Base-by-base conservation (phyloP, 345 rosid genomes). In the Stellera chamaejasme region DNA sequence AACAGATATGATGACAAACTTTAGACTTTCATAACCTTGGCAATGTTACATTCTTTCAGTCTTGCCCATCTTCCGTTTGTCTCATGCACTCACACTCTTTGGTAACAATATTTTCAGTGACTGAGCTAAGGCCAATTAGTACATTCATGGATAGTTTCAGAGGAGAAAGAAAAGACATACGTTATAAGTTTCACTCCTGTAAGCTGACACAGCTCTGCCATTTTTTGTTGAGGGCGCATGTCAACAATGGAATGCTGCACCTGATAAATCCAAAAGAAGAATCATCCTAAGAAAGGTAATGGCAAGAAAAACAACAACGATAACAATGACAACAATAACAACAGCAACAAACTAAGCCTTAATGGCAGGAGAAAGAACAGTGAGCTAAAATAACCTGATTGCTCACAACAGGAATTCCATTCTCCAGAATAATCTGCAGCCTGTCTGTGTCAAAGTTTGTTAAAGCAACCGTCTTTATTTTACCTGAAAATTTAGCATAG, bases 171-270 rank as follows among this genome's bases (percentile, higher is more conserved):
- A 48, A 69, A 69, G 67, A 72, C 50, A 54, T 62, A 91, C 96
- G 98, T 91, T 66, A 91, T 85, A 58, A 91, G 95, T 74, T 91
- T 85, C 67, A 91, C 92, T 63, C 98, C 98, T 13, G 96, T 75
- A 46, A 80, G 85, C 73, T 79, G 79, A 61, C 98, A 91, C 54
- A 91, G 92, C 79, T 91, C 96, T 53, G 90, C 88, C 98, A 91
- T 91, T 74, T 73, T 83, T 73, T 83, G 92, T 57, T 85, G 98
- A 59, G 96, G 98, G 48, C 96, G 98, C 96, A 88, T 83, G 56
- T 91, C 98, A 48, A 88, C 95, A 66, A 88, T 68, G 62, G 96
- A 88, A 76, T 91, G 96, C 75, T 91, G 98, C 72, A 91, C 98
- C 98, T 87, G 70, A 68, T 45, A 6, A 59, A 51, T 69, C 46